phyloP scores from a whole-genome alignment of 331 rosid species.

The Pyrus hybrid region DNA sequence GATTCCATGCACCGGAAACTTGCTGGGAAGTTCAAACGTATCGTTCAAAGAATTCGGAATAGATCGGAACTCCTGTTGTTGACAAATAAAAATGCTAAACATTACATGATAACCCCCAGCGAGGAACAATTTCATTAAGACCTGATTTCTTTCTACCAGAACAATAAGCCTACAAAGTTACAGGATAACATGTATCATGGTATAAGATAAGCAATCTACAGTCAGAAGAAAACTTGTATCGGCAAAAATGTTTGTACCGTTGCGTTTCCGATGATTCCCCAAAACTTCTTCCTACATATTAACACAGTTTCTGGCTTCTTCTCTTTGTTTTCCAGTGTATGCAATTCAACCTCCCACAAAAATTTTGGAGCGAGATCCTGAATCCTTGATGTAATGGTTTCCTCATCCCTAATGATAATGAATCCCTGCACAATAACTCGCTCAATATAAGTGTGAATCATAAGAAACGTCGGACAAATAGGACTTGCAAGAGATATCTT shows the following conservation, averaged over 20 bases:
- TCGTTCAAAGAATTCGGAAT: too few relatives aligned
- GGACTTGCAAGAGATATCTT: background rate
- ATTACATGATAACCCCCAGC: background rate
- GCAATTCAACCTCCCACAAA: constrained; percentile 69
- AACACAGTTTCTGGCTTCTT: constrained; percentile 61
- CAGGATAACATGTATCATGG: background rate
- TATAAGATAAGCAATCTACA: background rate
- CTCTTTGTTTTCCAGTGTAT: constrained; percentile 55
- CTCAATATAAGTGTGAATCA: background rate
- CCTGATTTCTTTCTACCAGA: too few relatives aligned
- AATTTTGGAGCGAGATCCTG: constrained; percentile 53
- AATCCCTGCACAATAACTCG: constrained; percentile 52
- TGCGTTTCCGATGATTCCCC: constrained; percentile 57
- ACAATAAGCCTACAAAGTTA: too few relatives aligned
- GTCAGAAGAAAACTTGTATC: background rate
- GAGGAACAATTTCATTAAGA: too few relatives aligned
- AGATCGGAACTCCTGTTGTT: too few relatives aligned
- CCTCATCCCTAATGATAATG: constrained; percentile 68
- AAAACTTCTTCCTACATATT: constrained; percentile 81
- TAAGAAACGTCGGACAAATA: background rate
- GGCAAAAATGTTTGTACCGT: background rate
- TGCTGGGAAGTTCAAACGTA: too few relatives aligned
- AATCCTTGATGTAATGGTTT: constrained; percentile 47
- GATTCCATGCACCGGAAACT: too few relatives aligned
- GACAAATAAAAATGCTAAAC: too few relatives aligned